Percentiles rank a stretch among this genome's conserved stretches.
Evolutionary conservation across 2,329 filamentous ascomycete species (phyloP).

Genomic region (Didymella glomerata): DNA sequence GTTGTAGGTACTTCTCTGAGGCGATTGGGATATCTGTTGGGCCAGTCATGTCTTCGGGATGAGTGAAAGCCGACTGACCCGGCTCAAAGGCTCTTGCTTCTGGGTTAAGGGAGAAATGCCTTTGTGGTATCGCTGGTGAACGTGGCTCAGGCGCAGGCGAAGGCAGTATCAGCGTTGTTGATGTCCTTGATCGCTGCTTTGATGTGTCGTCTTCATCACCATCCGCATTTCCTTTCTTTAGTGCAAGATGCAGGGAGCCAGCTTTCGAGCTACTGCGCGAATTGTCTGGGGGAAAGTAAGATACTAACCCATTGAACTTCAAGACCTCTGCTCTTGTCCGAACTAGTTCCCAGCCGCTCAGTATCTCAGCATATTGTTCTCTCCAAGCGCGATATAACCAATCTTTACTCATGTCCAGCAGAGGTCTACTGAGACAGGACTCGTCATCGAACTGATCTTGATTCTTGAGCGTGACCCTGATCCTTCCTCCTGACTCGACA

Average conservation of each 20-base stretch:
- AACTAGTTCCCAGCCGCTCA: conserved; percentile 66
- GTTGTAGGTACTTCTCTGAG: conserved; percentile 42
- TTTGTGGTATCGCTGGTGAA: conserved; percentile 38
- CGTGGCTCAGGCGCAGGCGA: conserved; percentile 30
- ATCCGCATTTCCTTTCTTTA: conserved; percentile 28
- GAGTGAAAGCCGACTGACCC: conserved; percentile 26
- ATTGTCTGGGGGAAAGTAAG: conserved; percentile 42
- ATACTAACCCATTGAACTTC: conserved; percentile 61
- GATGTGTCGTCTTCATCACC: conserved; percentile 23
- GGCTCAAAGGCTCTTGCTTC: conserved; percentile 49
- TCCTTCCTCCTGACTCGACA: conserved; percentile 29
- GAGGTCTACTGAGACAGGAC: conserved; percentile 54
- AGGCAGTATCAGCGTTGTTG: conserved; percentile 39
- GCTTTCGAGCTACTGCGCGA: conserved; percentile 38
- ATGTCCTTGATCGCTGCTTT: conserved; percentile 32
- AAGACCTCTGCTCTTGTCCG: conserved; percentile 65
- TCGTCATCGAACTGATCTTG: conserved; percentile 65
- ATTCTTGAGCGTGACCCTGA: conserved; percentile 65
- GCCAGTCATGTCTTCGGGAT: conserved; percentile 27
- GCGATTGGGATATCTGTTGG: conserved; percentile 29
- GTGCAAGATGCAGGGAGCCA: conserved; percentile 37
- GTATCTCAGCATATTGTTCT: conserved; percentile 64
- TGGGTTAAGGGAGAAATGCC: conserved; percentile 48
- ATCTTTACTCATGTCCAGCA: conserved; percentile 61
- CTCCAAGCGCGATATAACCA: conserved; percentile 63